phyloP scores from a whole-genome alignment of 2,329 filamentous ascomycete species.

The Diaporthe batatas region DNA sequence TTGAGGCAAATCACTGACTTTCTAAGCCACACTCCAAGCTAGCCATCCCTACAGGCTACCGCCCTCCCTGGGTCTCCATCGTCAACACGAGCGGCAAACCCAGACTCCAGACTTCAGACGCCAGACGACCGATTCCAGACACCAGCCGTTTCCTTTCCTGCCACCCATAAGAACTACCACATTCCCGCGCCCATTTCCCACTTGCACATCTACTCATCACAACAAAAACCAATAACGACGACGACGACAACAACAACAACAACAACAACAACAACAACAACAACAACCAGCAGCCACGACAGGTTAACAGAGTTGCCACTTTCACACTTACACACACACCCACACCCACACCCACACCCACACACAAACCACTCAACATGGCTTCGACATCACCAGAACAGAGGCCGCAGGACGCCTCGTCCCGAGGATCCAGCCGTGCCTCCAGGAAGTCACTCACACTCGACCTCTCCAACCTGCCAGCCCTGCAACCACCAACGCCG shows the following conservation, averaged over 20 bases:
- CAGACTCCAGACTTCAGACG: conserved; percentile 20
- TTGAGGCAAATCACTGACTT: conserved; percentile 33
- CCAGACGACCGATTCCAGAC: conserved; percentile 12
- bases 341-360: conserved; percentile 3
- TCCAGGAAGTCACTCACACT: conserved; percentile 71
- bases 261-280: neutral
- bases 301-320: conserved; percentile 1
- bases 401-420: conserved; percentile 50
- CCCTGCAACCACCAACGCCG: conserved; percentile 77
- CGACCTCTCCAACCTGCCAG: conserved; percentile 80
- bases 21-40: conserved; percentile 35
- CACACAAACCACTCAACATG: conserved; percentile 37
- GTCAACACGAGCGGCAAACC: conserved; percentile 34
- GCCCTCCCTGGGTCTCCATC: conserved; percentile 21
- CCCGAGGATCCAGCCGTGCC: conserved; percentile 60
- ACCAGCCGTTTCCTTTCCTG: conserved; percentile 13
- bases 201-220: too few species aligned
- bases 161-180: conserved; percentile 34
- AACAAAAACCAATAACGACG: neutral
- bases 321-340: conserved; percentile 12
- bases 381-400: conserved; percentile 42
- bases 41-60: conserved; percentile 28
- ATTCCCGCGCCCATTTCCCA: neutral
- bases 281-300: neutral
- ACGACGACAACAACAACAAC: neutral